Percentiles rank a stretch among this genome's conserved stretches.
Evolutionary conservation across 495 filamentous ascomycete species (phyloP).

Genomic region (Aspergillus nidulans): DNA sequence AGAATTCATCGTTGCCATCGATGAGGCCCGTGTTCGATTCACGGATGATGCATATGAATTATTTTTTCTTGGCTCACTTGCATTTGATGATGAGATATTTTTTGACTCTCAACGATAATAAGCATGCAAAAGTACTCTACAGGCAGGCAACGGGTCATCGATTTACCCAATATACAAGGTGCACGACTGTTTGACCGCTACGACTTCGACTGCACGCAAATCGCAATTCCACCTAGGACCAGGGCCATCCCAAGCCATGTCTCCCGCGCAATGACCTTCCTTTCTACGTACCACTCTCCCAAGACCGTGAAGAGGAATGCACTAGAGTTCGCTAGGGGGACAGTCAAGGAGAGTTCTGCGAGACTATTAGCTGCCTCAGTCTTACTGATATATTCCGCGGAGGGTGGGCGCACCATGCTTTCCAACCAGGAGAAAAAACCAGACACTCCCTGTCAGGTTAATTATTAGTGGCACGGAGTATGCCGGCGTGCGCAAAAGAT

Average conservation of each 20-base stretch:
- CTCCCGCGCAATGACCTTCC: conserved; percentile 80
- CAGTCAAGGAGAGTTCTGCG: conserved; percentile 82
- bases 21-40: conserved; percentile 58
- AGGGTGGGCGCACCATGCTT: conserved; percentile 65
- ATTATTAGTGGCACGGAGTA: conserved; percentile 84
- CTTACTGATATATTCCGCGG: no score
- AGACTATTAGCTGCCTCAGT: neutral
- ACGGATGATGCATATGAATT: conserved; percentile 46
- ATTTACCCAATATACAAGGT: no score
- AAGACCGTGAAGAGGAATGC: conserved; percentile 94
- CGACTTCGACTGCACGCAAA: conserved; percentile 70
- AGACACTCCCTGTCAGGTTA: conserved; percentile 91
- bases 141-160: no score
- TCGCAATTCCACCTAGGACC: conserved; percentile 75
- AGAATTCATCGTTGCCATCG: conserved; percentile 59
- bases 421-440: conserved; percentile 96
- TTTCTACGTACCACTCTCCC: conserved; percentile 92
- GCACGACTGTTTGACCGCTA: conserved; percentile 2
- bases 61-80: neutral
- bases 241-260: conserved; percentile 86
- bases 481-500: conserved; percentile 71
- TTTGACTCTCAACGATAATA: no score
- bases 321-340: conserved; percentile 89
- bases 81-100: neutral
- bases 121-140: no score